Conservation (phyloP, 1,284 basidiomycete genomes). For the Xanthoconium separans region DNA sequence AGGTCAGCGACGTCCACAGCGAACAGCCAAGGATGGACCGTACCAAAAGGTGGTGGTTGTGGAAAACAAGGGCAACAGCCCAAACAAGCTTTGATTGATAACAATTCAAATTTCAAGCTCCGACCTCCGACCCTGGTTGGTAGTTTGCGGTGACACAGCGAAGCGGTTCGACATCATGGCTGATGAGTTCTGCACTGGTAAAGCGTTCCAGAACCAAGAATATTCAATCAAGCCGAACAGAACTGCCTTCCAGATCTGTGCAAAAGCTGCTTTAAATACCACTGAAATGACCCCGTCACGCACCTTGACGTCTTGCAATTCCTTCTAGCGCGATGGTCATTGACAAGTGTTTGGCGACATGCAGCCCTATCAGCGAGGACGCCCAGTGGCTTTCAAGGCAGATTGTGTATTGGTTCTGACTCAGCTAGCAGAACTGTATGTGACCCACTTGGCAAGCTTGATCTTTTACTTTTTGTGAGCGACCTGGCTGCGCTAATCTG, state of each 20-base stretch:
- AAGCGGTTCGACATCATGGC: neutral
- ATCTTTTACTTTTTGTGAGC: neutral
- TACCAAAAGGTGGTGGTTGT: constrained; percentile 36
- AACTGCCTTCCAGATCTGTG: neutral
- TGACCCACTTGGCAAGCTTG: neutral
- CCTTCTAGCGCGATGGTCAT: neutral
- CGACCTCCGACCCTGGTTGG: constrained; percentile 23
- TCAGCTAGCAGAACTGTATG: neutral
- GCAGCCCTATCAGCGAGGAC: no score
- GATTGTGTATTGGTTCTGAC: neutral
- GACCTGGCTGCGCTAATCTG: neutral
- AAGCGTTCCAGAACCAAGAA: no score
- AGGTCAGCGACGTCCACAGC: constrained; percentile 16
- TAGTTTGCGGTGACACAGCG: no score
- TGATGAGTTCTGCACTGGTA: neutral
- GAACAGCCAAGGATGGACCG: constrained; percentile 13
- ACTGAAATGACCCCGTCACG: neutral
- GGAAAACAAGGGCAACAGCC: constrained; percentile 32
- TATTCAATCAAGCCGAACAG: no score
- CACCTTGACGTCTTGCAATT: neutral
- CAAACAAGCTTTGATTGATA: constrained; percentile 29
- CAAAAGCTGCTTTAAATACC: neutral
- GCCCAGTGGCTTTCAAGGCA: no score
- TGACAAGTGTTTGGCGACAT: no score
- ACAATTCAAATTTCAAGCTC: constrained; percentile 35